These are phyloP conservation scores for Leccinum cinnamomeum DNA, from an alignment of 1,284 basidiomycete species.

Conservation along the genomic window DNA sequence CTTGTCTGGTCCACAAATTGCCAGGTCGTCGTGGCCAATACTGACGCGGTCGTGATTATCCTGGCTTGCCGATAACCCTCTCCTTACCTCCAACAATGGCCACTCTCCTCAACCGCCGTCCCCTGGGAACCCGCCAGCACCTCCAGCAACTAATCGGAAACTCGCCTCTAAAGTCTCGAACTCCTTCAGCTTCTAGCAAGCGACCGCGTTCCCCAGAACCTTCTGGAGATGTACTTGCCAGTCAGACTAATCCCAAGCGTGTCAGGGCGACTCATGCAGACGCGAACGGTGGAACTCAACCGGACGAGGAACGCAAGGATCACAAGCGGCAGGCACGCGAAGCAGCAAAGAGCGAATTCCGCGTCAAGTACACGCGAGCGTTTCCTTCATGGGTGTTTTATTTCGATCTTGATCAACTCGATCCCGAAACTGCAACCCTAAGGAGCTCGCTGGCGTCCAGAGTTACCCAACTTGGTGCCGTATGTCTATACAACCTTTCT, in stretches of 20 bases:
- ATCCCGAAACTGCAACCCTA: constrained; percentile 46
- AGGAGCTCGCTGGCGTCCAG: constrained; percentile 51
- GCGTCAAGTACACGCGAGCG: constrained; percentile 78
- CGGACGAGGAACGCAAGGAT: constrained; percentile 39
- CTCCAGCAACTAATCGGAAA: constrained; percentile 35
- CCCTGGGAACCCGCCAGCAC: constrained; percentile 36
- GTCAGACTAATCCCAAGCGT: constrained; percentile 34
- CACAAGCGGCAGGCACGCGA: constrained; percentile 51
- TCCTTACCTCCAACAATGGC: constrained; percentile 30
- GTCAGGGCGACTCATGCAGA: constrained; percentile 30
- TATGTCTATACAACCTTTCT: constrained; percentile 45
- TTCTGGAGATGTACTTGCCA: constrained; percentile 32
- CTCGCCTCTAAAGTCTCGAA: constrained; percentile 33
- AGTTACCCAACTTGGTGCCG: constrained; percentile 73
- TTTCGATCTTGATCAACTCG: constrained; percentile 71
- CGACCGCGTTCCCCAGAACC: constrained; percentile 66
- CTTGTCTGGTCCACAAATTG: background rate
- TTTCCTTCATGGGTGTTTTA: constrained; percentile 88
- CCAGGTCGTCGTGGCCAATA: constrained; percentile 1
- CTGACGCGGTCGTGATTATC: constrained; percentile 2
- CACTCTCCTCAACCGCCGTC: constrained; percentile 45
- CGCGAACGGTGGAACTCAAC: constrained; percentile 14
- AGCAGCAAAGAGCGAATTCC: constrained; percentile 70
- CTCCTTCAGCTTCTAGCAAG: constrained; percentile 41
- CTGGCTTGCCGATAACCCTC: constrained; percentile 2